Conservation (phyloP, 768 basidiomycete species). For the Russula dissimulans region DNA sequence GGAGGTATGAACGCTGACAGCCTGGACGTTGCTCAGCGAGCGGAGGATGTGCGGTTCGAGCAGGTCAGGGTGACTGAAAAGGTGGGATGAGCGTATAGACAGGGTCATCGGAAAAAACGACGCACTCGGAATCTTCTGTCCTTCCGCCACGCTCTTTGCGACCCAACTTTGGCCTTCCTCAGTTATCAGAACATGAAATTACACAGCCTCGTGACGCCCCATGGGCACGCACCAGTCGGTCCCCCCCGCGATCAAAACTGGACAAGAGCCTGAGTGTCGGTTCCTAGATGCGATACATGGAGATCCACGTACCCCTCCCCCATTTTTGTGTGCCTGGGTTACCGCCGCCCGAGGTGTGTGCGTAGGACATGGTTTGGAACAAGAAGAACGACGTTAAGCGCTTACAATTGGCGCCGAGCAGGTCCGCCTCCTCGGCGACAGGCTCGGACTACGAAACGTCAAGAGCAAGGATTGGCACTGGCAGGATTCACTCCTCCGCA, state of each 20-base stretch:
- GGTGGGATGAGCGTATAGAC: not conserved
- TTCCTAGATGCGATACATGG: conserved; percentile 4
- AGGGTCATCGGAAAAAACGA: not conserved
- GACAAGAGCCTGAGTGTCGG: conserved; percentile 15
- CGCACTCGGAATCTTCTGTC: conserved; percentile 16
- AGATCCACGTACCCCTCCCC: conserved; percentile 15
- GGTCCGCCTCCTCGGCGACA: conserved; percentile 1
- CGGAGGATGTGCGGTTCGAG: conserved; percentile 84
- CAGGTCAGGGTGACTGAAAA: conserved; percentile 61
- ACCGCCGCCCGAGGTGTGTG: conserved; percentile 6
- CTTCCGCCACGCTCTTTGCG: conserved; percentile 19
- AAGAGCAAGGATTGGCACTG: not conserved
- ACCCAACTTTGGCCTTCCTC: conserved; percentile 11
- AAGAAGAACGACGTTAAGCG: conserved; percentile 12
- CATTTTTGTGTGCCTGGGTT: conserved; percentile 17
- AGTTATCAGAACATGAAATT: conserved; percentile 7
- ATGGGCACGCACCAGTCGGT: conserved; percentile 65
- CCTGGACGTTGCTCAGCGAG: conserved; percentile 73
- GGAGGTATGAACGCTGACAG: conserved; percentile 62
- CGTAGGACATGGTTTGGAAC: conserved; percentile 16
- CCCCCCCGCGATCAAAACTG: conserved; percentile 80
- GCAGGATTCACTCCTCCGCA: not conserved
- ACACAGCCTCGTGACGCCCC: conserved; percentile 15
- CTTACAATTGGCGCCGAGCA: conserved; percentile 9
- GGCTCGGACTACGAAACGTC: not conserved